Conservation (phyloP, 106 monocot genomes). For the Platanthera guangdongensis region DNA sequence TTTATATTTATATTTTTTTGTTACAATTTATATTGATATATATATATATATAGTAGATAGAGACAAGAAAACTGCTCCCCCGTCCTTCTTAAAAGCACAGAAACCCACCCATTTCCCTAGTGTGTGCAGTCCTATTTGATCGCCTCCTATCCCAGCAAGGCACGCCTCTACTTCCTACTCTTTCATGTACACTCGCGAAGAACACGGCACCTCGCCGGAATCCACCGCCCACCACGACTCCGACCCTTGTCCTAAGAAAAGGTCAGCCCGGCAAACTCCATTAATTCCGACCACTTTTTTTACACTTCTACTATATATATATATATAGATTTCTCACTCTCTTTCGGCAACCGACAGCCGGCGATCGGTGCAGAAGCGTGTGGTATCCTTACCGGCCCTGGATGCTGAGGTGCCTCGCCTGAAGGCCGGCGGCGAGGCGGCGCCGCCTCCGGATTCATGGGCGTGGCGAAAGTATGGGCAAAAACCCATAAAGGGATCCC, state of each 20-base stretch:
- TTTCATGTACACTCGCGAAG: background rate
- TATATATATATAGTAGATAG: background rate
- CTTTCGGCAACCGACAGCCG: background rate
- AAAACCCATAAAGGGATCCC: constrained; percentile 26
- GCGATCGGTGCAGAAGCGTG: constrained; percentile 8
- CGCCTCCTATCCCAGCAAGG: background rate
- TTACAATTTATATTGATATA: background rate
- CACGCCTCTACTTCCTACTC: background rate
- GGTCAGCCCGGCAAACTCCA: background rate
- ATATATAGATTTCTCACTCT: background rate
- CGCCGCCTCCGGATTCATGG: constrained; percentile 26
- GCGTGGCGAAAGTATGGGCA: constrained; percentile 37
- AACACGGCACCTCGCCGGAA: background rate
- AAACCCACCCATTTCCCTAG: background rate
- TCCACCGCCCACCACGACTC: background rate
- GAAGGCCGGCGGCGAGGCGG: constrained; percentile 10
- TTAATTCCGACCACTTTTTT: background rate
- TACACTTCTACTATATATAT: background rate
- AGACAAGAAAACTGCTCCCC: constrained; percentile 1
- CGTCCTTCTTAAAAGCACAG: constrained; percentile 4
- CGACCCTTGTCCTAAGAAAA: constrained; percentile 1
- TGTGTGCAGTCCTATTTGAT: background rate
- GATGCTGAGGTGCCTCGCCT: constrained; percentile 13
- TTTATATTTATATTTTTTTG: too few relatives aligned
- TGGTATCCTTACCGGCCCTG: constrained; percentile 1